Evolutionary conservation across 2,329 filamentous ascomycete genomes (phyloP).

Genomic region (Talaromyces albobiverticillius): DNA sequence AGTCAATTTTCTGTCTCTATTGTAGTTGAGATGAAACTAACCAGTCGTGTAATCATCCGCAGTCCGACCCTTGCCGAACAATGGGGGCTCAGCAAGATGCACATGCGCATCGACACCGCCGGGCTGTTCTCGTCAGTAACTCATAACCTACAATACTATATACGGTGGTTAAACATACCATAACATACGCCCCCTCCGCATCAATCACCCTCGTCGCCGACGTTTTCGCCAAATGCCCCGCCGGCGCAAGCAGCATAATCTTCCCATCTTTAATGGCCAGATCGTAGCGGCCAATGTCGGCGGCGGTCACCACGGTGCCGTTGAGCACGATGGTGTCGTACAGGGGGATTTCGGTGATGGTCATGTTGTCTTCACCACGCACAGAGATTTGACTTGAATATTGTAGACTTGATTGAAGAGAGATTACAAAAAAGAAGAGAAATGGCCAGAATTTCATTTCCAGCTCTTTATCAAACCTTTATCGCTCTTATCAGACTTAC

Average conservation of each 20-base stretch:
- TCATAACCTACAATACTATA: neutral
- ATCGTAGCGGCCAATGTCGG: slow-evolving; percentile 42
- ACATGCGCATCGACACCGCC: slow-evolving; percentile 52
- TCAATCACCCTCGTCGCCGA: slow-evolving; percentile 35
- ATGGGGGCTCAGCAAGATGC: slow-evolving; percentile 43
- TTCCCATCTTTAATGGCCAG: slow-evolving; percentile 45
- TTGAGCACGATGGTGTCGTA: slow-evolving; percentile 45
- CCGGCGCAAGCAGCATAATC: slow-evolving; percentile 40
- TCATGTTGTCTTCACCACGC: too few species aligned
- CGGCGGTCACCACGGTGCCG: slow-evolving; percentile 44
- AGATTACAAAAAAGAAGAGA: too few species aligned
- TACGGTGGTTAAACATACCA: slow-evolving; percentile 21
- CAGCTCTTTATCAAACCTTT: too few species aligned
- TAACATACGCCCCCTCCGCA: slow-evolving; percentile 44
- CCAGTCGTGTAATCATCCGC: slow-evolving; percentile 45
- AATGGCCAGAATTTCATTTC: too few species aligned
- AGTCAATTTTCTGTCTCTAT: too few species aligned
- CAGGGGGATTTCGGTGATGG: neutral
- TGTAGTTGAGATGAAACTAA: too few species aligned
- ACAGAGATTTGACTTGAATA: too few species aligned
- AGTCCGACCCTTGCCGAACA: slow-evolving; percentile 24
- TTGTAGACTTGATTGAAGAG: too few species aligned
- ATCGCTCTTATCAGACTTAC: too few species aligned
- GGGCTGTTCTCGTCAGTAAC: too few species aligned
- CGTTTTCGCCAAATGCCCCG: slow-evolving; percentile 30